phyloP scores from a whole-genome alignment of 1,139 yeast genomes.

The Schwanniomyces etchellsii region DNA sequence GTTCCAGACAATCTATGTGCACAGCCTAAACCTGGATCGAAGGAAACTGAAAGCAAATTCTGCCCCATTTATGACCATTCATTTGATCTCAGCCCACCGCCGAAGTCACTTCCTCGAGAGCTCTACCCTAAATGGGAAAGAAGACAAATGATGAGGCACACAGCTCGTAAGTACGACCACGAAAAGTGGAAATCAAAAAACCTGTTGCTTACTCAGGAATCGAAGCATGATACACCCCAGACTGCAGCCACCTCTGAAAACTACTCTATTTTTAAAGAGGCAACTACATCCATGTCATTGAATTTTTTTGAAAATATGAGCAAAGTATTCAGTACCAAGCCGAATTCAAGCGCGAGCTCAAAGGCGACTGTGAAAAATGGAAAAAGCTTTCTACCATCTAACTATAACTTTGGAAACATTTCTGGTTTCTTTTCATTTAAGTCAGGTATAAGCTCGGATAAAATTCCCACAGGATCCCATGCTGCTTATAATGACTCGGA shows the following conservation, averaged over 20 bases:
- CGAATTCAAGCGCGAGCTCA: neutral
- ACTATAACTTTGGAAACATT: too few relatives aligned
- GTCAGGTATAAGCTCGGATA: too few relatives aligned
- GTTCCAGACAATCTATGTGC: too few relatives aligned
- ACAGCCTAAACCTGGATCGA: neutral
- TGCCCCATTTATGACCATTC: conserved; percentile 9
- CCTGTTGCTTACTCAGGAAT: too few relatives aligned
- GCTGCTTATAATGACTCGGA: too few relatives aligned
- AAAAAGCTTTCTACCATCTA: conserved; percentile 1
- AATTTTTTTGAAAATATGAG: conserved; percentile 5
- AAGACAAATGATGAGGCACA: conserved; percentile 15
- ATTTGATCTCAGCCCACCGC: conserved; percentile 10
- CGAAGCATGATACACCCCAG: too few relatives aligned
- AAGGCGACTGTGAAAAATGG: conserved; percentile 1
- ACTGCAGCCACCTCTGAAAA: too few relatives aligned
- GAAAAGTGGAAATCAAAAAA: conserved; percentile 7
- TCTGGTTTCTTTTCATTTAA: too few relatives aligned
- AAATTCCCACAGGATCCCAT: too few relatives aligned
- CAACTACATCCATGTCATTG: neutral
- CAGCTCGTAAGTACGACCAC: conserved; percentile 9
- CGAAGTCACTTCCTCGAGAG: conserved; percentile 9
- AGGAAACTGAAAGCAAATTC: conserved; percentile 2
- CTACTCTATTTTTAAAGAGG: neutral
- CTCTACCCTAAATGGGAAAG: conserved; percentile 17
- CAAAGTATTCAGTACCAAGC: conserved; percentile 3